Conservation (phyloP, 352 stramenopile genomes). For the Pilasporangium apinafurcum region DNA sequence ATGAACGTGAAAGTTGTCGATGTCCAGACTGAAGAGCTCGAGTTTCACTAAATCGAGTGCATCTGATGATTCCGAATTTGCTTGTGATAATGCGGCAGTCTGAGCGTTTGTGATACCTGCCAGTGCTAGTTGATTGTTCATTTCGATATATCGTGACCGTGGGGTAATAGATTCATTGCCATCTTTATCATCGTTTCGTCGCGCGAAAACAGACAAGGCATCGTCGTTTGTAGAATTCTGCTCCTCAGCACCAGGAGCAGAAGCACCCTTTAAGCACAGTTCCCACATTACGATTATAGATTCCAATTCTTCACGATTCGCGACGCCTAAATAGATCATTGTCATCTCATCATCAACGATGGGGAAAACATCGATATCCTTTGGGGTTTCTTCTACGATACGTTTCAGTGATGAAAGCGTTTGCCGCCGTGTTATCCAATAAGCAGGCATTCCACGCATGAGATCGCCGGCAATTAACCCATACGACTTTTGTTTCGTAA, state of each 20-base stretch:
- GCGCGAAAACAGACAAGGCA: neutral
- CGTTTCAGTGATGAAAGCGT: conserved; percentile 41
- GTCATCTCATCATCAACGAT: conserved; percentile 57
- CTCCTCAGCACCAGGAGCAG: neutral
- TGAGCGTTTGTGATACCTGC: conserved; percentile 18
- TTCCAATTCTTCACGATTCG: conserved; percentile 56
- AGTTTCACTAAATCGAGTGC: conserved; percentile 53
- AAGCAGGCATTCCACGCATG: conserved; percentile 45
- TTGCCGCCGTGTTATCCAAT: conserved; percentile 42
- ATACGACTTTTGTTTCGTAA: conserved; percentile 77
- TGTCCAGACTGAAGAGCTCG: conserved; percentile 54
- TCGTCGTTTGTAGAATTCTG: neutral
- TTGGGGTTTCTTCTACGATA: conserved; percentile 27
- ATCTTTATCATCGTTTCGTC: neutral
- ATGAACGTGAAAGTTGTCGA: conserved; percentile 63
- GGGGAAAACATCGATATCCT: conserved; percentile 46
- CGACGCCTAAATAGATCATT: conserved; percentile 60
- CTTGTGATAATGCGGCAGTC: conserved; percentile 22
- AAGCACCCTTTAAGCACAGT: conserved; percentile 19
- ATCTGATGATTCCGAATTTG: conserved; percentile 14
- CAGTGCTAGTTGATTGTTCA: conserved; percentile 7
- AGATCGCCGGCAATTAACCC: conserved; percentile 58
- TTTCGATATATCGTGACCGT: conserved; percentile 11
- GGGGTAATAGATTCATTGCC: conserved; percentile 8
- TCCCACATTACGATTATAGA: conserved; percentile 53